phyloP scores from a whole-genome alignment of 2,329 filamentous ascomycete species.

The Sporothrix euskadiensis region DNA sequence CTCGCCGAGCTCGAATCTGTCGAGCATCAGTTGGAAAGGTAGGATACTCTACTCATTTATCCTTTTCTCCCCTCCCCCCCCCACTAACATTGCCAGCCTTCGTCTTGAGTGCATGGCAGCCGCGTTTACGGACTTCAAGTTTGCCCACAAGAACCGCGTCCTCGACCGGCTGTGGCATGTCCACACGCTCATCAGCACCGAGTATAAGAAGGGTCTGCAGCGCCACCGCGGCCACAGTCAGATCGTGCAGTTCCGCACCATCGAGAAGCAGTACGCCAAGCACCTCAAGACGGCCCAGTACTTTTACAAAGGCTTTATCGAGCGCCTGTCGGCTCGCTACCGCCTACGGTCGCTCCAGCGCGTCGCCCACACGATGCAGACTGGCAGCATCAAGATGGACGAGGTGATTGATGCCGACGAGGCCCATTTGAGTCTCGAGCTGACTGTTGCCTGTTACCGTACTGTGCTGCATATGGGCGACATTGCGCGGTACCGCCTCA shows the following conservation, averaged over 20 bases:
- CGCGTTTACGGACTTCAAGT: conserved; percentile 71
- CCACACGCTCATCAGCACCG: conserved; percentile 74
- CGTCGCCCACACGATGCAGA: conserved; percentile 47
- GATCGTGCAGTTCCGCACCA: conserved; percentile 68
- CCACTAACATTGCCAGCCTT: conserved; percentile 50
- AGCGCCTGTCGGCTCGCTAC: conserved; percentile 67
- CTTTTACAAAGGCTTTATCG: conserved; percentile 85
- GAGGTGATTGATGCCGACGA: conserved; percentile 49
- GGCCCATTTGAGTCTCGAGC: conserved; percentile 54
- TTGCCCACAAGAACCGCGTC: conserved; percentile 61
- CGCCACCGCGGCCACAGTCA: conserved; percentile 54
- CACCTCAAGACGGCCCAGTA: conserved; percentile 86
- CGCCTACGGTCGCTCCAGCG: conserved; percentile 47
- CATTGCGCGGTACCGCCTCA: conserved; percentile 75
- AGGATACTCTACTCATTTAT: not conserved
- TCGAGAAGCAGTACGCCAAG: conserved; percentile 76
- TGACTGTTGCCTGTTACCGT: conserved; percentile 75
- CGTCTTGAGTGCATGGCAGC: conserved; percentile 70
- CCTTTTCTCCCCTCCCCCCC: not conserved
- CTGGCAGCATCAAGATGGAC: conserved; percentile 45
- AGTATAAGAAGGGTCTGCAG: conserved; percentile 70
- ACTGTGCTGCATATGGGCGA: conserved; percentile 87
- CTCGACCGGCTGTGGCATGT: conserved; percentile 76
- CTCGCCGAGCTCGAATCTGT: conserved; percentile 32
- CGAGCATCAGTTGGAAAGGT: conserved; percentile 31